Base-by-base conservation (phyloP, 2,329 filamentous ascomycete genomes). In the Ophiobolus disseminans region DNA sequence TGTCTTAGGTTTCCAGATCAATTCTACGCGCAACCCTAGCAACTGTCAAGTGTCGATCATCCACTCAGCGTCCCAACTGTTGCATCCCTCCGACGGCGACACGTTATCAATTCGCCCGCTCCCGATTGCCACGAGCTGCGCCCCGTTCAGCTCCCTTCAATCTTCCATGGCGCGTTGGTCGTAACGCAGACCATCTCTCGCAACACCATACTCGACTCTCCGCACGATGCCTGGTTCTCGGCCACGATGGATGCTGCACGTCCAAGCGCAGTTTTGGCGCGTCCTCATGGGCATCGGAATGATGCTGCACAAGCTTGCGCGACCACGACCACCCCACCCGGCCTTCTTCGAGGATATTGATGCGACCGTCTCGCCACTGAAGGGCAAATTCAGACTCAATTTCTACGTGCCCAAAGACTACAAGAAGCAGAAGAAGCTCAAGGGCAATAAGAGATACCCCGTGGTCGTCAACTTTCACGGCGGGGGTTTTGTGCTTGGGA, bases 221-320 rank as follows among this genome's bases (percentile, higher is more conserved):
- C 48, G 50, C 44, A 45, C 23, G 41, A 66, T 66, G 60, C 53
- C 59, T 19, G 65, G 59, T 48, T 60, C 45, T 26, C 76, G 75
- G 13, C 74, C 78, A 26, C 80, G 86, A 73, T 83, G 81, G 77
- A 80, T 84, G 63, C 79, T 90, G 9, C 80, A 81, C 45, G 58
- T 86, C 42, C 82, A 88, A 67, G 87, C 87, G 37, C 73, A 79
- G 21, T 81, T 86, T 67, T 89, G 86, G 86, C 81, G 88, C 42
- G 78, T 81, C 46, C 76, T 89, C 32, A 88, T 89, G 82, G 78
- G 78, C 48, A 79, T 89, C 47, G 87, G 86, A 63, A 89, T 89
- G 86, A 76, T 81, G 50, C 74, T 90, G 30, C 87, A 90, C 66
- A 81, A 80, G 45, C 73, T 86, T 50, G 82, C 86, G 1, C 74